Base-by-base conservation (phyloP, 139 green algal genomes). In the Bryopsis sp. region DNA sequence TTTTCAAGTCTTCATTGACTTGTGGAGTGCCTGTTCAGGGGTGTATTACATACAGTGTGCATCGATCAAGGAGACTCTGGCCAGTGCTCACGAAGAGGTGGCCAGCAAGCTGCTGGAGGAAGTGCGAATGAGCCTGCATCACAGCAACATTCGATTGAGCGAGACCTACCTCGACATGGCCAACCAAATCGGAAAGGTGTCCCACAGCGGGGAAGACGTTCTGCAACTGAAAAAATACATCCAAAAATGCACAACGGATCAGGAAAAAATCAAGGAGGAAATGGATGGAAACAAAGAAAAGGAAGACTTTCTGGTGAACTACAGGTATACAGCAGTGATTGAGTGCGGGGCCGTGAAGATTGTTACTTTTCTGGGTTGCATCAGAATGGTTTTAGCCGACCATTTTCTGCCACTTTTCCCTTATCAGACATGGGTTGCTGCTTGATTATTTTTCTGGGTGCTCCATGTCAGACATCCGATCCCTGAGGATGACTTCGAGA, bases 151-250 rank as follows among this genome's bases (percentile, higher is more conserved):
- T 64, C 15, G 3, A n/a, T 22, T n/a, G 8, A 35, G 4, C 38
- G 63, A 39, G 63, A 24, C 5, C 5, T 2, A 4, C 15, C 67
- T 82, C 74, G 48, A 76, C 19, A 89, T 90, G 77, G 64, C 78
- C 19, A 50, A 65, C 0, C 79, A 89, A 70, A 64, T 90, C 37
- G 60, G 50, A 36, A 84, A 84, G 72, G 64, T 69, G 5, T 71
- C 72, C 63, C 67, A 80, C 67, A 84, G 65, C 7, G 74, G 81
- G 28, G 82, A 88, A 60, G 83, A 88, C 73, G 78, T 88, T 47
- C 74, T 92, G 36, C 74, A 71, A 4, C 74, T 89, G 1, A 92
- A 92, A 62, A 84, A 82, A 64, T 79, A 81, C 68, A 89, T 92
- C 58, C 64, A 75, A 54, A 80, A 74, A 63, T 74, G 73, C 73